Base-by-base conservation (phyloP, 345 rosid species). In the Dipteronia sinensis region DNA sequence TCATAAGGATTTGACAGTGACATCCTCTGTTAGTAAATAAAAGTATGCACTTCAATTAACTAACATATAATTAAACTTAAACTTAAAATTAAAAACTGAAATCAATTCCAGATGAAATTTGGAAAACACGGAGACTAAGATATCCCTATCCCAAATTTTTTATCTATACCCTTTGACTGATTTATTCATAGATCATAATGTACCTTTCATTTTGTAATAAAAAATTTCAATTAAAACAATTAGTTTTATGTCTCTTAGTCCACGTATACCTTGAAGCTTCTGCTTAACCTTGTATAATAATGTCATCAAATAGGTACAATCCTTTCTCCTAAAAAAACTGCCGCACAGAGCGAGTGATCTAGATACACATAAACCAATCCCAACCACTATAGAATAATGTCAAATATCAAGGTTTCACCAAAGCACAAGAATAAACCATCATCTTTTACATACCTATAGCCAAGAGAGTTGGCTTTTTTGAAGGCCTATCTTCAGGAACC, bases 401-500 rank as follows among this genome's bases (percentile, higher is more conserved):
- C 34, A 59, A 27, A 74, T 10, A 38, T 20, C 51, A 7, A 34
- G 27, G 69, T 25, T 9, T 65, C 71, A 78, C 46, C 40, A 65
- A 78, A 77, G 7, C 1, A 40, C 29, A 51, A 38, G 58, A 66
- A 38, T 25, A 59, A 51, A 61, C 19, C 73, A 64, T 56, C 22
- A 47, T 23, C 6, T 72, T 44, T 6, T 59, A 75, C 13, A 31
- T 83, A 97, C 99, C 99, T 80, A 97, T 94, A 53, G 98, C 98
- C 85, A 97, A 88, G 16, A 90, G 87, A 74, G 97, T 89, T 0
- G 96, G 98, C 85, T 97, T 97, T 87, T 94, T 97, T 1, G 80
- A 80, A 80, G 98, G 99, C 55, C 99, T 87, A 51, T 93, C 97
- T 85, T 97, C 99, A 0, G 96, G 87, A 82, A 83, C 86, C 85